A percentile compares a stretch with the other conserved stretches of the same genome.
Conservation (phyloP, 805 yeast species). For the Saccharomycopsis amapae region DNA sequence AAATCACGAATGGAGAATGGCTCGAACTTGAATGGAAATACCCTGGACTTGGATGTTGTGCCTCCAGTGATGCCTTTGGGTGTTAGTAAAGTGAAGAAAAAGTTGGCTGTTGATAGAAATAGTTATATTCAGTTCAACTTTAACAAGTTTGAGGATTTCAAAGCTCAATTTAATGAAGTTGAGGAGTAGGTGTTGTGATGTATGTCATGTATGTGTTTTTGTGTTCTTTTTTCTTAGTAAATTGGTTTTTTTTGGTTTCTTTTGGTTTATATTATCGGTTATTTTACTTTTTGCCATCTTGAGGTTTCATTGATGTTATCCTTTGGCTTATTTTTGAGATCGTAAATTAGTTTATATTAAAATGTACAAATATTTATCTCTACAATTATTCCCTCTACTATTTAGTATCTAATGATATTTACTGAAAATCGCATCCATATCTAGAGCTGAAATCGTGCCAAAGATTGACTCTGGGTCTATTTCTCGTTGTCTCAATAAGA, state of each 20-base stretch:
- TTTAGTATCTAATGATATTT: too few relatives aligned
- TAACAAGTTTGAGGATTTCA: conserved; percentile 19
- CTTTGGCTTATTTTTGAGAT: too few relatives aligned
- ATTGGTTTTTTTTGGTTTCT: too few relatives aligned
- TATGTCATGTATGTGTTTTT: background rate
- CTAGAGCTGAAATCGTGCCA: too few relatives aligned
- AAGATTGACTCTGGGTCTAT: conserved; percentile 4
- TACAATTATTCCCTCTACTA: too few relatives aligned
- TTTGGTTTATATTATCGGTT: too few relatives aligned
- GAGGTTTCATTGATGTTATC: too few relatives aligned
- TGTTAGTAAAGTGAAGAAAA: conserved; percentile 5
- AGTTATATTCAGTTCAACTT: conserved; percentile 18
- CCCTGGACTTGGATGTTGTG: too few relatives aligned
- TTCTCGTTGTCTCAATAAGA: conserved; percentile 5
- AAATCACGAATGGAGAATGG: background rate
- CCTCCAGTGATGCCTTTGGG: background rate
- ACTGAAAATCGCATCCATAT: too few relatives aligned
- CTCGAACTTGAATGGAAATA: background rate
- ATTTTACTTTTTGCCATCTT: too few relatives aligned
- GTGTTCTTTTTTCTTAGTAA: background rate
- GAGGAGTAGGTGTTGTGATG: background rate
- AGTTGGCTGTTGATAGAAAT: conserved; percentile 15
- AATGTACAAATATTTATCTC: too few relatives aligned
- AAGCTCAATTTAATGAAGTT: background rate
- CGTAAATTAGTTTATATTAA: too few relatives aligned